phyloP scores from a whole-genome alignment of 1,284 basidiomycete species.

The Leccinum pachyderme region DNA sequence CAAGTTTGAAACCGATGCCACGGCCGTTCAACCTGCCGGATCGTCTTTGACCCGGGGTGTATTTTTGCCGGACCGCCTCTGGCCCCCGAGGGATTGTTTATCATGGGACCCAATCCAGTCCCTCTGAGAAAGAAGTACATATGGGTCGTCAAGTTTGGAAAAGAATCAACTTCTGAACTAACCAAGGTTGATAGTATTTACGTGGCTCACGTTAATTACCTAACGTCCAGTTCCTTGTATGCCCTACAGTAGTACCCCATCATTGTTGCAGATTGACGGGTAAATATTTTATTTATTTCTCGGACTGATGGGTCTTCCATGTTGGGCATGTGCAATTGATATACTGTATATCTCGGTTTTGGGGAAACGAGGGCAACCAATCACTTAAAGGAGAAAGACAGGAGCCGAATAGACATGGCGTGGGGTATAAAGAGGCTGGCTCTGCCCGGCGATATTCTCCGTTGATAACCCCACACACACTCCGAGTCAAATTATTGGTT shows the following conservation, averaged over 20 bases:
- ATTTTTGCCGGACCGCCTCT: background rate
- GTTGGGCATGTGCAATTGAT: too few relatives aligned
- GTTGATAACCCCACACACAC: background rate
- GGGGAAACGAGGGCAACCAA: too few relatives aligned
- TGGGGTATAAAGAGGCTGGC: constrained; percentile 17
- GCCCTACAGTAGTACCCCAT: too few relatives aligned
- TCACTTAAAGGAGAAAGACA: too few relatives aligned
- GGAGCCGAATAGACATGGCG: too few relatives aligned
- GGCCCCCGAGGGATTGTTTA: background rate
- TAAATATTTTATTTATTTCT: background rate
- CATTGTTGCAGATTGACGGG: background rate
- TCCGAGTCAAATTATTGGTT: background rate
- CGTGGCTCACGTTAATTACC: too few relatives aligned
- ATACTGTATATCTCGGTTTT: too few relatives aligned
- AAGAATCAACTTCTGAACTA: too few relatives aligned
- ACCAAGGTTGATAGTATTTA: too few relatives aligned
- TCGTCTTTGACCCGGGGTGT: background rate
- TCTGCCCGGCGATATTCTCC: constrained; percentile 3
- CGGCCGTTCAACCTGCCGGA: background rate
- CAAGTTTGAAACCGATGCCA: background rate
- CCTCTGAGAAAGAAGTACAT: background rate
- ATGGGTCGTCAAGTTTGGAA: background rate
- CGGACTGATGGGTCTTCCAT: too few relatives aligned
- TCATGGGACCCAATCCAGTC: background rate
- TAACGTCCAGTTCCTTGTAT: too few relatives aligned